These are phyloP conservation scores for Amaranthus palmeri DNA, from an alignment of 148 eudicot genomes.

Conservation along the genomic window DNA sequence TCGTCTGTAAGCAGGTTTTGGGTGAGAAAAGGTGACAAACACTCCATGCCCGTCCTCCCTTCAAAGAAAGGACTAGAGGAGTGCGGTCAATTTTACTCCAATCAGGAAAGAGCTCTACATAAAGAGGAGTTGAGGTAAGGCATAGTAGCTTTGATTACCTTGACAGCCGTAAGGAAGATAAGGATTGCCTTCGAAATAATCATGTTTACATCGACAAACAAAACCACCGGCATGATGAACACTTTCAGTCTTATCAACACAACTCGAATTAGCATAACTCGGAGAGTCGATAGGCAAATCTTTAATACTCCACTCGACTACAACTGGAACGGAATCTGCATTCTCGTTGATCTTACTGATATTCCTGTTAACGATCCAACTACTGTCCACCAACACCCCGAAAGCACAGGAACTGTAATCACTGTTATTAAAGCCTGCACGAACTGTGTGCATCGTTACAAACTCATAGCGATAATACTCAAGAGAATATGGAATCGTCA, in stretches of 20 bases:
- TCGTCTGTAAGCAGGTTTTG: too few species aligned
- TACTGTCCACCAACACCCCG: not conserved
- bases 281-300: not conserved
- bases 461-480: not conserved
- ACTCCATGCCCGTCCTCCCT: too few species aligned
- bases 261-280: not conserved
- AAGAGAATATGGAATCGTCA: not conserved
- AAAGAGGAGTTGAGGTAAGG: too few species aligned
- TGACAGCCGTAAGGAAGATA: too few species aligned
- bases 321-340: not conserved
- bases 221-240: too few species aligned
- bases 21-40: too few species aligned
- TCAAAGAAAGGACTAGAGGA: too few species aligned
- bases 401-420: not conserved
- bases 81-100: too few species aligned
- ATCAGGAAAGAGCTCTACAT: too few species aligned
- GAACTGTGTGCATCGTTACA: not conserved
- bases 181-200: too few species aligned
- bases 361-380: not conserved
- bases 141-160: too few species aligned
- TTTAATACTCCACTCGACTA: not conserved
- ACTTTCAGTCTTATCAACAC: not conserved
- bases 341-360: not conserved
- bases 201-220: too few species aligned
- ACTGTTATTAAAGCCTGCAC: not conserved